phyloP scores from a whole-genome alignment of 1,139 yeast species.

The Wickerhamomyces sp. region DNA sequence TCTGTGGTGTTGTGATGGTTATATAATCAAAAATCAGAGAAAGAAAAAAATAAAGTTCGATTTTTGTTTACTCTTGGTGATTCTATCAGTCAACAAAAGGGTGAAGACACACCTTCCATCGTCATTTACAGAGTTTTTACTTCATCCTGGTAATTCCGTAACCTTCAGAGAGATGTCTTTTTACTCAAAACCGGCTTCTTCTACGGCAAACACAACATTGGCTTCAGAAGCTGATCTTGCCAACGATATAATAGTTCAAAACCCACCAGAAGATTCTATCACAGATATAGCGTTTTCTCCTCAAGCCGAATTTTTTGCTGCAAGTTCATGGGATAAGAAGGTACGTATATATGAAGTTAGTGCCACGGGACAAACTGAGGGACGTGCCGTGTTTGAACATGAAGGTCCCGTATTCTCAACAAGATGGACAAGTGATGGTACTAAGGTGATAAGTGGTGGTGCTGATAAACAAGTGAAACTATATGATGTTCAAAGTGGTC shows the following conservation, averaged over 20 bases:
- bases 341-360: constrained; percentile 89
- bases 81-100: background rate
- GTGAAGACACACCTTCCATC: background rate
- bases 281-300: constrained; percentile 91
- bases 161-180: constrained; percentile 12
- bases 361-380: constrained; percentile 59
- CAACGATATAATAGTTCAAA: constrained; percentile 70
- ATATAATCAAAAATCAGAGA: background rate
- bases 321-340: constrained; percentile 92
- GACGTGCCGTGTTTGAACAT: constrained; percentile 87
- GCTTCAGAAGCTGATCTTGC: constrained; percentile 67
- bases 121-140: too few species aligned
- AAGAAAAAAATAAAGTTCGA: background rate
- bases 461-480: constrained; percentile 85
- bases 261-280: constrained; percentile 90
- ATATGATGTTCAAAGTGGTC: constrained; percentile 80
- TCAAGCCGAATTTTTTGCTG: constrained; percentile 76
- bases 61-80: background rate
- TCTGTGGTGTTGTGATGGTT: background rate
- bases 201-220: constrained; percentile 32
- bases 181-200: constrained; percentile 14
- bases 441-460: constrained; percentile 87
- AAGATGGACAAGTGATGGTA: constrained; percentile 82
- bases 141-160: background rate
- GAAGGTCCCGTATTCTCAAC: constrained; percentile 82